Base-by-base conservation (phyloP, 1,139 yeast genomes). In the Blastobotrys persicus region DNA sequence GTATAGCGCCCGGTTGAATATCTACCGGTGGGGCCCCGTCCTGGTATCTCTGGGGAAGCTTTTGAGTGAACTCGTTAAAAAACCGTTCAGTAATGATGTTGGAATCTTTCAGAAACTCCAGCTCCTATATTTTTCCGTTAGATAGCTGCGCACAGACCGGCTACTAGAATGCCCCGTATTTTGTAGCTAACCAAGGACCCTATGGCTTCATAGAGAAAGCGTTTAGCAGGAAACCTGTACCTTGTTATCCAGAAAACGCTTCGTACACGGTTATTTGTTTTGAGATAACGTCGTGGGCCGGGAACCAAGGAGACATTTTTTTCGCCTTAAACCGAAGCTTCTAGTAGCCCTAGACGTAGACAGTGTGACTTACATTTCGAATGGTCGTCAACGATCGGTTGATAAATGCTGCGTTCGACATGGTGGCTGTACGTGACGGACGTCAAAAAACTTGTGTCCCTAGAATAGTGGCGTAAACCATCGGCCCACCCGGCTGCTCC, bases 71-170 rank as follows among this genome's bases (percentile, higher is more conserved):
- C 51, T 79, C 77, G 18, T 79, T 70, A 61, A 68, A 84, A 49
- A 84, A 77, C 2, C 70, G 76, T 35, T 79, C 78, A 23, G 83
- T 75, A 51, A 89, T 81, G 46, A 88, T 94, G 42, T 83, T 82
- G 1, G 94, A 84, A 59, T 88, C 96, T 47, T 71, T 73, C 47
- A 89, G 74, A 64, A 88, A 88, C 65, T 88, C 96, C 47, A 89
- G 77, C 65, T 89, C 87, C 75, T 73, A 40, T 12, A 34, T 4
- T n/a, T 6, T 6, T 9, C 28, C 17, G 39, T 16, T 16, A 14
- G 39, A 14, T 7, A 3, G 42, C 20, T 9, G 34, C 14, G 31
- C 23, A 33, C 2, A 40, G 42, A 26, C 7, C 39, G 16, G 19
- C 17, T 34, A 7, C 39, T 13, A 12, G 12, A 13, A 7, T 32